A percentile compares a stretch with the other conserved stretches of the same genome.
phyloP scores from a whole-genome alignment of 2,329 filamentous ascomycete species.

The Trichothecium roseum region DNA sequence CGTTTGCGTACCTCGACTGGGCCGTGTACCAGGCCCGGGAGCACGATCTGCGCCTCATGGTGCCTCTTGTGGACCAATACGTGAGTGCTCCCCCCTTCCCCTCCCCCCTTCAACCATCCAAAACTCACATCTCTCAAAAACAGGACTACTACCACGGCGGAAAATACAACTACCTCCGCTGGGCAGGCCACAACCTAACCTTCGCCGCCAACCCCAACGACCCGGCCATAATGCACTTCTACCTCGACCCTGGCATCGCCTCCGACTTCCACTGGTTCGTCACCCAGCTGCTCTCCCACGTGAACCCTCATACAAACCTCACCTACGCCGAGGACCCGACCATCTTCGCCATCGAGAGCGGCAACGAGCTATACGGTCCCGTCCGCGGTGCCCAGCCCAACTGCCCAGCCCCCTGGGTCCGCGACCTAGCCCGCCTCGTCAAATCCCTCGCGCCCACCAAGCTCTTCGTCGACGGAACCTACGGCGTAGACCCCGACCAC shows the following conservation, averaged over 20 bases:
- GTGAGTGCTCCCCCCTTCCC: constrained; percentile 13
- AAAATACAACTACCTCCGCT: constrained; percentile 37
- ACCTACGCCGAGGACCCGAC: constrained; percentile 37
- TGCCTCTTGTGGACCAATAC: constrained; percentile 36
- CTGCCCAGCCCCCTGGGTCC: constrained; percentile 29
- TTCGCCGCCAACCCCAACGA: constrained; percentile 18
- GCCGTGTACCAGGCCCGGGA: constrained; percentile 32
- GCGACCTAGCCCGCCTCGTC: constrained; percentile 28
- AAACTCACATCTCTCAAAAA: background rate
- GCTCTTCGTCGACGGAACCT: constrained; percentile 35
- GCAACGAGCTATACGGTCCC: constrained; percentile 36
- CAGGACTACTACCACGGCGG: constrained; percentile 40
- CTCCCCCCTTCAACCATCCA: background rate
- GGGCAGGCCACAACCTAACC: constrained; percentile 30
- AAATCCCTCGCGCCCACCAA: constrained; percentile 32
- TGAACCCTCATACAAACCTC: constrained; percentile 32
- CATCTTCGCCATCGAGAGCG: constrained; percentile 38
- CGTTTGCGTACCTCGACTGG: constrained; percentile 37
- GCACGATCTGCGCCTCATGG: constrained; percentile 31
- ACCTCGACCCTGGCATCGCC: constrained; percentile 31
- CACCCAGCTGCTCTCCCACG: constrained; percentile 29
- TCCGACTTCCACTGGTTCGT: constrained; percentile 34
- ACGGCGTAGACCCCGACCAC: constrained; percentile 34
- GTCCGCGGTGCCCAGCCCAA: too few species aligned
- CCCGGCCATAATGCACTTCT: constrained; percentile 32